Evolutionary conservation across 257 asterid genomes (phyloP).

Genomic region (Pogostemon cablin): DNA sequence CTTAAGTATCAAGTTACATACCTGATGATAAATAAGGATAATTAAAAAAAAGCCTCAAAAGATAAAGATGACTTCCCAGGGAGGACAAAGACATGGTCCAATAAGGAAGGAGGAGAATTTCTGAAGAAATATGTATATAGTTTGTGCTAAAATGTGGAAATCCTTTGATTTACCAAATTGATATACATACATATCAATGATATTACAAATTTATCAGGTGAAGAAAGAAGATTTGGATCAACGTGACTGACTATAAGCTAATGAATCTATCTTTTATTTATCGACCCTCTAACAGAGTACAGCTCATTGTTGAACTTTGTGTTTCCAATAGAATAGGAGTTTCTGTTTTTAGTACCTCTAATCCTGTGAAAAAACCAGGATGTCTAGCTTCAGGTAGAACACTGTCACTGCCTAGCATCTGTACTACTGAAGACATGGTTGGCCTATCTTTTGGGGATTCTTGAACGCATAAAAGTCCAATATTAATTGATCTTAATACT

Average conservation of each 20-base stretch:
- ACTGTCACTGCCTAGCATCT: slow-evolving; percentile 16
- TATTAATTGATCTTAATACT: not conserved
- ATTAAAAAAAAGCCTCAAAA: too few relatives aligned
- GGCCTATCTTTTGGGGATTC: not conserved
- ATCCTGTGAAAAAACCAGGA: slow-evolving; percentile 15
- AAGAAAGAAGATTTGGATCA: too few relatives aligned
- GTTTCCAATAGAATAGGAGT: not conserved
- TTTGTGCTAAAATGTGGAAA: too few relatives aligned
- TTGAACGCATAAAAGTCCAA: slow-evolving; percentile 12
- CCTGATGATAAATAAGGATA: too few relatives aligned
- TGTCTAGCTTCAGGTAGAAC: slow-evolving; percentile 11
- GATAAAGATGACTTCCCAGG: too few relatives aligned
- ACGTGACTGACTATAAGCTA: not conserved
- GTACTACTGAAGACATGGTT: slow-evolving; percentile 17
- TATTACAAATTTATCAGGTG: too few relatives aligned
- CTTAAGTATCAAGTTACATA: too few relatives aligned
- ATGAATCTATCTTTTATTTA: not conserved
- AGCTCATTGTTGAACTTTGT: not conserved
- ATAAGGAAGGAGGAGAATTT: too few relatives aligned
- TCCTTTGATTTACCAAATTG: too few relatives aligned
- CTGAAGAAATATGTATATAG: too few relatives aligned
- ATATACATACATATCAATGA: too few relatives aligned
- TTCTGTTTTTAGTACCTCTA: not conserved
- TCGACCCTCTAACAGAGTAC: not conserved
- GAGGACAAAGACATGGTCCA: too few relatives aligned